Evolutionary conservation across 2,329 filamentous ascomycete species (phyloP).

Genomic region (Aureobasidium vineae): DNA sequence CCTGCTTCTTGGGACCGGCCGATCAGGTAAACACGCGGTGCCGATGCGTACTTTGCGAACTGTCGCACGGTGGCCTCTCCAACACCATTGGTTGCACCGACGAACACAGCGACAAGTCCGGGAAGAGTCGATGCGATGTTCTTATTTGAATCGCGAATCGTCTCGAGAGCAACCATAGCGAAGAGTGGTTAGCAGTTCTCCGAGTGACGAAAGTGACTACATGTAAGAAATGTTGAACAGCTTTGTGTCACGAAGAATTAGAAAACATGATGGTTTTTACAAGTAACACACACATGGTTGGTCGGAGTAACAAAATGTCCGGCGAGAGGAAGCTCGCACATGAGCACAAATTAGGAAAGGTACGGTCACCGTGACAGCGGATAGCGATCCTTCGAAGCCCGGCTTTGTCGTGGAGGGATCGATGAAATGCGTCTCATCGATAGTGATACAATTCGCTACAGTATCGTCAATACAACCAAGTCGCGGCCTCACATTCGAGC

Average conservation of each 20-base stretch:
- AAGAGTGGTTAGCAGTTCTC: neutral
- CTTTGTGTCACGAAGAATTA: neutral
- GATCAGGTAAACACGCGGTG: conserved; percentile 50
- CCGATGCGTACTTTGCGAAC: conserved; percentile 44
- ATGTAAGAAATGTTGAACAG: no score
- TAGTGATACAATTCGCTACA: no score
- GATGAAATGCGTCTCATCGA: no score
- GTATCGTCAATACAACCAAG: no score
- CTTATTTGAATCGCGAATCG: conserved; percentile 40
- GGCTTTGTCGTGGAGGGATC: no score
- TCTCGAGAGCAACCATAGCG: conserved; percentile 40
- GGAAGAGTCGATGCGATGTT: conserved; percentile 38
- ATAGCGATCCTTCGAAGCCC: no score
- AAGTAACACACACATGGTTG: neutral
- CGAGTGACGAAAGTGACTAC: neutral
- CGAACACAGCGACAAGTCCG: conserved; percentile 51
- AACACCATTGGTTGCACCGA: conserved; percentile 54
- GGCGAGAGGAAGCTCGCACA: no score
- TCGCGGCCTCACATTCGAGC: no score
- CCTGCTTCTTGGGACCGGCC: conserved; percentile 46
- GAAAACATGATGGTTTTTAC: neutral
- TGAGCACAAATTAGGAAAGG: no score
- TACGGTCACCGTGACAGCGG: no score
- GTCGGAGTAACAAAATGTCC: neutral
- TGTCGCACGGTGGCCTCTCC: conserved; percentile 50